Evolutionary conservation across 306 rosid species (phyloP).

Genomic region (Elaeagnus macrophylla): DNA sequence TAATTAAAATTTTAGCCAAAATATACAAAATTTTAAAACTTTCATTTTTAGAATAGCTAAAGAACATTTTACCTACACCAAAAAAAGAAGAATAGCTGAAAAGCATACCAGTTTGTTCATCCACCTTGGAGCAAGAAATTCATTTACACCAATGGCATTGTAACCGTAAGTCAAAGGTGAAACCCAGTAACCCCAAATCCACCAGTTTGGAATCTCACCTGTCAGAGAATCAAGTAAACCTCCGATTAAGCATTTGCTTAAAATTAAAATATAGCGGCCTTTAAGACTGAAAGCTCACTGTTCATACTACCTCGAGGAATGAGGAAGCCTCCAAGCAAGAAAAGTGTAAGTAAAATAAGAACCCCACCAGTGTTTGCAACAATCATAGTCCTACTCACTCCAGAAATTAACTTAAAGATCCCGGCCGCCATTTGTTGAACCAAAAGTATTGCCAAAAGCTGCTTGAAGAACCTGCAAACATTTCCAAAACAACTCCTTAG

Average conservation of each 20-base stretch:
- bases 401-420: constrained; percentile 33
- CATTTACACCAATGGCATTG: constrained; percentile 22
- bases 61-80: background rate
- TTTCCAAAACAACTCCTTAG: background rate
- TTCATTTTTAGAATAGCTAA: too few relatives aligned
- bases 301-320: constrained; percentile 37
- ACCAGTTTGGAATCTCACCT: constrained; percentile 18
- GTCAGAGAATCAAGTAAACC: background rate
- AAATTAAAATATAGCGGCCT: background rate
- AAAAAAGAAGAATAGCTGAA: background rate
- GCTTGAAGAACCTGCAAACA: constrained; percentile 38
- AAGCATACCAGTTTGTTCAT: constrained; percentile 6
- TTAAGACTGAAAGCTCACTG: background rate
- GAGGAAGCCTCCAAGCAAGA: constrained; percentile 38
- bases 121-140: constrained; percentile 19
- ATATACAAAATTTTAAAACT: background rate
- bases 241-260: background rate
- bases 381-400: constrained; percentile 39
- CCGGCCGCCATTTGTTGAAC: constrained; percentile 41
- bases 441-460: constrained; percentile 30
- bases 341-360: constrained; percentile 20
- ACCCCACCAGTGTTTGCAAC: constrained; percentile 32
- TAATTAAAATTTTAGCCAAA: background rate
- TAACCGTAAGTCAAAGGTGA: constrained; percentile 23
- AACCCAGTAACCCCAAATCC: constrained; percentile 22